phyloP scores from a whole-genome alignment of 306 rosid genomes.

The Aeschynomene evenia region DNA sequence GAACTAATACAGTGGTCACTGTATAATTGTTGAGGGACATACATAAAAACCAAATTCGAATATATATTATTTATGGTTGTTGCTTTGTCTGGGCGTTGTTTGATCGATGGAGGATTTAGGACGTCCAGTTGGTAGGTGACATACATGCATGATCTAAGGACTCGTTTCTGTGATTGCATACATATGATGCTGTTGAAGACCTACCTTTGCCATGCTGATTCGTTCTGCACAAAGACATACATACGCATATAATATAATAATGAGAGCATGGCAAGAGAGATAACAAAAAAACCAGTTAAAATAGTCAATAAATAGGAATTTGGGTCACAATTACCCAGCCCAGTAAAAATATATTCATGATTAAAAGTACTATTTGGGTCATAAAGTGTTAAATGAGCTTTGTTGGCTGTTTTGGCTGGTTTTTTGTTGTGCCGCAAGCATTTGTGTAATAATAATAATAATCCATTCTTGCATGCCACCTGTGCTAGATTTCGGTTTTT shows the following conservation, averaged over 20 bases:
- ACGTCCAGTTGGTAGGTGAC: constrained; percentile 31
- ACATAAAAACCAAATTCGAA: constrained; percentile 7
- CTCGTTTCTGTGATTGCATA: not conserved
- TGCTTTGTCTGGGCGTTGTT: constrained; percentile 7
- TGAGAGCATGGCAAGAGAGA: too few relatives aligned
- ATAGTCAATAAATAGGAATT: too few relatives aligned
- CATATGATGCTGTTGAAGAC: not conserved
- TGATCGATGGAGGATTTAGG: constrained; percentile 26
- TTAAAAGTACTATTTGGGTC: too few relatives aligned
- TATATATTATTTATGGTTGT: not conserved
- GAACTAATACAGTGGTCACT: not conserved
- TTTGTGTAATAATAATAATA: too few relatives aligned
- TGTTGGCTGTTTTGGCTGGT: too few relatives aligned
- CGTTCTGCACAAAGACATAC: constrained; percentile 1
- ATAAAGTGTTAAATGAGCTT: too few relatives aligned
- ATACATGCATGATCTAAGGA: constrained; percentile 33
- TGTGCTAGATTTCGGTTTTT: not conserved
- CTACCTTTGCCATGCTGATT: not conserved
- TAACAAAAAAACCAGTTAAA: too few relatives aligned
- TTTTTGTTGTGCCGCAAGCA: too few relatives aligned
- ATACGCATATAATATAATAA: too few relatives aligned
- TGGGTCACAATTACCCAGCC: too few relatives aligned
- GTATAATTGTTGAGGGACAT: constrained; percentile 4
- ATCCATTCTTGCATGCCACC: too few relatives aligned
- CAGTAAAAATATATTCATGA: too few relatives aligned